phyloP scores from a whole-genome alignment of 306 rosid species.

The Macrotyloma uniflorum region DNA sequence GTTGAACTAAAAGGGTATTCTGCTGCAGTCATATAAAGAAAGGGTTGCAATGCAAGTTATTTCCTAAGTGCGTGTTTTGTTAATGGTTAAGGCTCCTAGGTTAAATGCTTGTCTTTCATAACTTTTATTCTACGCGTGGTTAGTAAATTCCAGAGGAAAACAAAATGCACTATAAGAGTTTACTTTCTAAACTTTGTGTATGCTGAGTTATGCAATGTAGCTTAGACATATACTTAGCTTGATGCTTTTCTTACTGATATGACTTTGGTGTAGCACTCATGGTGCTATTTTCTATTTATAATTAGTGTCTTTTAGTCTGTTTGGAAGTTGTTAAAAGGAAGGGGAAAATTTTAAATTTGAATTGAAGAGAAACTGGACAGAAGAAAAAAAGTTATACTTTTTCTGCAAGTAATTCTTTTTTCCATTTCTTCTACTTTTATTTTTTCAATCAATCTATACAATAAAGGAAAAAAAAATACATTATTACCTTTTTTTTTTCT shows the following conservation, averaged over 20 bases:
- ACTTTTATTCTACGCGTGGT: neutral
- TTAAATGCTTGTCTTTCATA: neutral
- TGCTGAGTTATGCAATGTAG: neutral
- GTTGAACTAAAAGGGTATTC: conserved; percentile 14
- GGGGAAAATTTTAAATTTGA: too few species aligned
- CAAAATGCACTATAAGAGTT: neutral
- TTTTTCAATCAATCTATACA: too few species aligned
- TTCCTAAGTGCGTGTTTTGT: neutral
- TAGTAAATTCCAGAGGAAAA: neutral
- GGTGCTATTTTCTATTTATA: neutral
- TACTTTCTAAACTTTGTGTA: neutral
- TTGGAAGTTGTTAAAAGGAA: too few species aligned
- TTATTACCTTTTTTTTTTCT: too few species aligned
- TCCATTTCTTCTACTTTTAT: too few species aligned
- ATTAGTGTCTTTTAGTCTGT: too few species aligned
- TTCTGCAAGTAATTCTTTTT: too few species aligned
- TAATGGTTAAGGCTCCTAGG: neutral
- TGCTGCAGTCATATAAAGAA: conserved; percentile 16
- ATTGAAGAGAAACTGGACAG: too few species aligned
- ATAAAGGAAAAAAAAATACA: too few species aligned
- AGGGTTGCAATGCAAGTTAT: neutral
- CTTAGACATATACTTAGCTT: neutral
- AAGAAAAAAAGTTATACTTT: too few species aligned
- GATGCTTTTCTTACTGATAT: neutral
- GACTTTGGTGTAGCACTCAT: neutral